Base-by-base conservation (phyloP, 2,329 filamentous ascomycete genomes). In the Hansfordia pulvinata region DNA sequence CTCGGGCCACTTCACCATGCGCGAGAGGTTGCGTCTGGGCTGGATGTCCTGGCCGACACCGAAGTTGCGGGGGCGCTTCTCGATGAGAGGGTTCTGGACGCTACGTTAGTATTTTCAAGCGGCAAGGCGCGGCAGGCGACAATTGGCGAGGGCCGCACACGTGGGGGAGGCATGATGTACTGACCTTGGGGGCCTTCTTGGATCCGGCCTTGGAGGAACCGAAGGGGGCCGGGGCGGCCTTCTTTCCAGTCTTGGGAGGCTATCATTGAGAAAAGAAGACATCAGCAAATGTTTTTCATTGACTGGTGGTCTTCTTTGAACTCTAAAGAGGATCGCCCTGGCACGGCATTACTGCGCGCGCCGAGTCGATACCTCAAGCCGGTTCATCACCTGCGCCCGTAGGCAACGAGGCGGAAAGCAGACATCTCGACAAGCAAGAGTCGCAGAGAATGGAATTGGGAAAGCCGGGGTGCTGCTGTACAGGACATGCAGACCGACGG, bases 181-280 rank as follows among this genome's bases (percentile, higher is more conserved):
- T 58, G 59, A 96, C 90, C 86, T 96, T 98, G 51, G 84, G 74
- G 46, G 73, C 70, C 81, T 96, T 98, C 82, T 94, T 94, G 52
- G 69, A 69, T 52, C 67, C 67, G 67, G 86, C 83, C 76, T 92
- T 93, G 54, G 77, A 74, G 69, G 86, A 77, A 56, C 85, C 82
- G 76, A 93, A 93, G 60, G 90, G 90, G 67, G 90, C 85, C 59
- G 90, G 70, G 52, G 90, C 90, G 65, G 83, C 78, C 75, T 94
- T 96, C 82, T 94, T 96, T 72, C 85, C 85, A 54, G 69, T 58
- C 71, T 96, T 98, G 59, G 88, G 82, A 80, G 90, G 84, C 90
- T 96, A 70, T 96, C 86, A 96, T 96, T 90, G 88, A 96, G 88
- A 84, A 92, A 86, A 90, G 81, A 93, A 84, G 77, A 83, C 67